A percentile compares a stretch with the other conserved stretches of the same genome.
Conservation (phyloP, 441 rosid genomes). For the Aquilaria agallochum region DNA sequence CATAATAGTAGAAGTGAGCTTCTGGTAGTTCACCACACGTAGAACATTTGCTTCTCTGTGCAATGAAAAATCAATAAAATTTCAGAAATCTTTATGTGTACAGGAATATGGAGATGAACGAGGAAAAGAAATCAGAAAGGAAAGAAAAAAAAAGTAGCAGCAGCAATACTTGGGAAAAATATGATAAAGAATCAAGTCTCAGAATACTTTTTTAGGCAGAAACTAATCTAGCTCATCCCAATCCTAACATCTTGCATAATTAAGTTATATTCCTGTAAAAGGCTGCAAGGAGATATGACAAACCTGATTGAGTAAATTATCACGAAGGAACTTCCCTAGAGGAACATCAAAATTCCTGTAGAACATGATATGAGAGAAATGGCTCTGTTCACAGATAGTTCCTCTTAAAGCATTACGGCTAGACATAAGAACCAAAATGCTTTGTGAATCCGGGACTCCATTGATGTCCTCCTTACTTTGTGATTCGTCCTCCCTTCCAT, state of each 20-base stretch:
- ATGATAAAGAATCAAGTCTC: no score
- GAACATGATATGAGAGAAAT: constrained; percentile 89
- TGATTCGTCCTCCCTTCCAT: constrained; percentile 29
- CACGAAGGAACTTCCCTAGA: constrained; percentile 80
- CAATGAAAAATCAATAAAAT: constrained; percentile 11
- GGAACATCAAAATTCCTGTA: constrained; percentile 88
- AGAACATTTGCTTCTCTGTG: constrained; percentile 67
- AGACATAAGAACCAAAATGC: constrained; percentile 95
- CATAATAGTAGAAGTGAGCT: constrained; percentile 81
- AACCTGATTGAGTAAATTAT: constrained; percentile 89
- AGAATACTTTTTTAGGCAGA: no score
- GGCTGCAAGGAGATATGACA: constrained; percentile 16
- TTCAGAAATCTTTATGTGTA: no score
- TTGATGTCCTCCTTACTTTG: constrained; percentile 42
- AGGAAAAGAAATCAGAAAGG: no score
- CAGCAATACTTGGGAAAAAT: no score
- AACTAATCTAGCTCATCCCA: no score
- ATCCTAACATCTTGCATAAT: no score
- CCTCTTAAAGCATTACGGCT: constrained; percentile 64
- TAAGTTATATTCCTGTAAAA: neutral
- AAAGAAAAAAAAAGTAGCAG: no score
- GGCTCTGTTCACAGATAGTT: constrained; percentile 85
- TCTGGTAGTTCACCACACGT: constrained; percentile 71
- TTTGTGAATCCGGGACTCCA: constrained; percentile 50
- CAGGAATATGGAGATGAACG: no score